Evolutionary conservation across 2,329 filamentous ascomycete genomes (phyloP).

Genomic region (Metarhizium rileyi): DNA sequence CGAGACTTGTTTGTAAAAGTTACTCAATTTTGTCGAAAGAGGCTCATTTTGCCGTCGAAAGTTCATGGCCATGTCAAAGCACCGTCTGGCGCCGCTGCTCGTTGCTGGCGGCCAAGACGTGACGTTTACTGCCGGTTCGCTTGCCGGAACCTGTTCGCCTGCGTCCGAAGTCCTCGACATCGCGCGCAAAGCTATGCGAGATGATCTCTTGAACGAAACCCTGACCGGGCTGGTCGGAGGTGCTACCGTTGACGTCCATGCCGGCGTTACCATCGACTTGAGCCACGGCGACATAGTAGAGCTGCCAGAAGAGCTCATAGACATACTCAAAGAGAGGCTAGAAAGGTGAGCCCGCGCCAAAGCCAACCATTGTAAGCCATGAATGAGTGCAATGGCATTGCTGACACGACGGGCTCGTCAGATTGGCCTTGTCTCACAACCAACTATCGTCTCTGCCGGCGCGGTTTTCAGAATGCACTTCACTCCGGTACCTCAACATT

Average conservation of each 20-base stretch:
- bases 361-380: not conserved
- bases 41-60: not conserved
- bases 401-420: conserved; percentile 21
- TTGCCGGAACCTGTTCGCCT: not conserved
- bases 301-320: conserved; percentile 63
- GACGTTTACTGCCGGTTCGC: not conserved
- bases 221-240: conserved; percentile 51
- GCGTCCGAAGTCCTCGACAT: conserved; percentile 47
- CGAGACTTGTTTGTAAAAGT: not conserved
- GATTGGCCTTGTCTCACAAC: conserved; percentile 72
- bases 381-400: not conserved
- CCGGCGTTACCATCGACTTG: conserved; percentile 68
- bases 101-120: not conserved
- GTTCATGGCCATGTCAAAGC: not conserved
- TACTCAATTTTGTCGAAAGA: not conserved
- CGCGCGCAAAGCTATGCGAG: conserved; percentile 56
- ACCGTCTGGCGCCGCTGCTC: not conserved
- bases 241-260: conserved; percentile 50
- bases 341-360: conserved; percentile 47
- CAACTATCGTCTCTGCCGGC: conserved; percentile 57
- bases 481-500: conserved; percentile 71
- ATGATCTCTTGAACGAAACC: conserved; percentile 55
- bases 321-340: conserved; percentile 63
- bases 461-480: conserved; percentile 66
- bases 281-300: conserved; percentile 65